phyloP scores from a whole-genome alignment of 2,329 filamentous ascomycete species.

The Mariannaea sp. region DNA sequence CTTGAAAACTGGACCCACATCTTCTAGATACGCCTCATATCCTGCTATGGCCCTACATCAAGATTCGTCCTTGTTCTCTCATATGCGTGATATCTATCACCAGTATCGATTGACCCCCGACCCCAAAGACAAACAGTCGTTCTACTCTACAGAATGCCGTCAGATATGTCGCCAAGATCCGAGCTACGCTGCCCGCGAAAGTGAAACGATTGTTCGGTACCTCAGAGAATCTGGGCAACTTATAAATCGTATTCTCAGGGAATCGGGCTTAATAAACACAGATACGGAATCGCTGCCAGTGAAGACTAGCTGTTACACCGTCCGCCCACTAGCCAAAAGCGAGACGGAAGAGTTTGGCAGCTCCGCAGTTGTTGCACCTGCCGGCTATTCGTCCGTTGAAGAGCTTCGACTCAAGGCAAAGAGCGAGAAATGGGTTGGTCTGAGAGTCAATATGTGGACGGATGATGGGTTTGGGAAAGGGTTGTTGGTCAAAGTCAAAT shows the following conservation, averaged over 20 bases:
- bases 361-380: constrained; percentile 17
- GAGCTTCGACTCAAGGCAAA: constrained; percentile 23
- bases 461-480: constrained; percentile 17
- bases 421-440: constrained; percentile 34
- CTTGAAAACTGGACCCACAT: too few relatives aligned
- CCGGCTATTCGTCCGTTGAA: constrained; percentile 17
- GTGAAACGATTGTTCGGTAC: constrained; percentile 33
- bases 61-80: background rate
- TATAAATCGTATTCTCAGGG: constrained; percentile 17
- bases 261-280: too few relatives aligned
- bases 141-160: constrained; percentile 7
- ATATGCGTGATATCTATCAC: background rate
- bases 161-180: constrained; percentile 35
- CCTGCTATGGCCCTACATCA: constrained; percentile 5
- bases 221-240: constrained; percentile 24
- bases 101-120: constrained; percentile 5
- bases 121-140: background rate
- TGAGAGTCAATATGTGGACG: constrained; percentile 39
- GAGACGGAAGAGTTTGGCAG: constrained; percentile 16
- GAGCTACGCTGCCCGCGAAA: constrained; percentile 29
- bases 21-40: too few relatives aligned
- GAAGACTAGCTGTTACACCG: constrained; percentile 10
- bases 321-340: background rate
- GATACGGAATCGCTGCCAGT: background rate
- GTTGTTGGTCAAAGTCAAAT: constrained; percentile 37